A percentile compares a stretch with the other conserved stretches of the same genome.
phyloP scores from a whole-genome alignment of 345 rosid species.

The Atalantia buxifolia region DNA sequence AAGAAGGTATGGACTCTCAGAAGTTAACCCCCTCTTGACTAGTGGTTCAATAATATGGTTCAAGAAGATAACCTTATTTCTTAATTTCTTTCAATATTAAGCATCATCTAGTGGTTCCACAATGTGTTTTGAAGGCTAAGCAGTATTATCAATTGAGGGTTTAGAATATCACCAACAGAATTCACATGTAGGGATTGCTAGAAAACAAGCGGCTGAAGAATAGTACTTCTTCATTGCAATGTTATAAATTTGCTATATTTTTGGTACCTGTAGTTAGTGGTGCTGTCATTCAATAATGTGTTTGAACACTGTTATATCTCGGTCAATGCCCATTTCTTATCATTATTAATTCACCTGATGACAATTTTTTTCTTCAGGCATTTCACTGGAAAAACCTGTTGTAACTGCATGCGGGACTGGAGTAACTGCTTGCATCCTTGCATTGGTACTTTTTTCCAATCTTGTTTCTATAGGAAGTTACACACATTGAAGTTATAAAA shows the following conservation, averaged over 20 bases:
- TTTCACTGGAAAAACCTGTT: constrained; percentile 73
- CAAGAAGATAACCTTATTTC: neutral
- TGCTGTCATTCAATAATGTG: neutral
- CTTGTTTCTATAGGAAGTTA: neutral
- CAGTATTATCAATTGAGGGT: neutral
- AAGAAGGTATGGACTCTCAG: constrained; percentile 54
- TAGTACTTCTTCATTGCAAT: neutral
- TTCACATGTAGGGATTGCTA: neutral
- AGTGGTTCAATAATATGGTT: no score
- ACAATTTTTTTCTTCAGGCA: constrained; percentile 43
- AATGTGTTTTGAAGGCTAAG: neutral
- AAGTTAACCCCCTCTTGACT: no score
- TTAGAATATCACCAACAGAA: neutral
- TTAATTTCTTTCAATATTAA: neutral
- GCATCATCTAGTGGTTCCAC: neutral
- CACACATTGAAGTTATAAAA: neutral
- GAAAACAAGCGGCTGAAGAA: neutral
- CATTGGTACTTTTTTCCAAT: constrained; percentile 55
- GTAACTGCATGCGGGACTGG: constrained; percentile 91
- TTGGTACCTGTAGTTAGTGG: neutral
- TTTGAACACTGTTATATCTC: neutral
- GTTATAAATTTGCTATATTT: neutral
- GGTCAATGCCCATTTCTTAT: neutral
- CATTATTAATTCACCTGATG: no score
- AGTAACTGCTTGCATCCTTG: constrained; percentile 82